These are phyloP conservation scores for Emericellopsis terricola DNA, from an alignment of 495 filamentous ascomycete species.

Conservation along the genomic window DNA sequence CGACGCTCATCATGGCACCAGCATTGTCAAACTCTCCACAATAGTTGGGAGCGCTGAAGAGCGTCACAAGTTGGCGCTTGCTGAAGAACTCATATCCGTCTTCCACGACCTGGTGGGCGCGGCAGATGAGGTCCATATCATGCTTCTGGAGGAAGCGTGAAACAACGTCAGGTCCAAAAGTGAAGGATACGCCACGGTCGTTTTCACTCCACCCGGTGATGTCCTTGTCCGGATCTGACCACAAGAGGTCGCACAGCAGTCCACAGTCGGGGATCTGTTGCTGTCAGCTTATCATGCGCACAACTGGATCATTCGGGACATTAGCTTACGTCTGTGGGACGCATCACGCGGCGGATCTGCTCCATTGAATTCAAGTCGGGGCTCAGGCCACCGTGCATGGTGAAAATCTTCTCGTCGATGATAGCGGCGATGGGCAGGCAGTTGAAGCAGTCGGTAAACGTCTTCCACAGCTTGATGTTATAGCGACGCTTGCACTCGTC, in stretches of 20 bases:
- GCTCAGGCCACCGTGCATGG: constrained; percentile 96
- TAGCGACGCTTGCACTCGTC: constrained; percentile 98
- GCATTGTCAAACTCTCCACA: constrained; percentile 99
- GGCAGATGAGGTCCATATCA: constrained; percentile 98
- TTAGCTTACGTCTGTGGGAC: constrained; percentile 83
- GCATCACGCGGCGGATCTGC: constrained; percentile 97
- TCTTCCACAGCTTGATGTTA: constrained; percentile 99
- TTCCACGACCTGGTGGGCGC: constrained; percentile 96
- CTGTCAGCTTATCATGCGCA: constrained; percentile 10
- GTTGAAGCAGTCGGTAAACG: constrained; percentile 99
- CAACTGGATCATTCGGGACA: constrained; percentile 4
- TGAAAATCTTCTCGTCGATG: constrained; percentile 99
- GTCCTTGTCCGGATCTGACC: constrained; percentile 98
- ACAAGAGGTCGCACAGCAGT: constrained; percentile 89
- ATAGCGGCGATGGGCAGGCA: constrained; percentile 98
- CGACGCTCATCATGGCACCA: constrained; percentile 99
- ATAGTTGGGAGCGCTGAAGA: constrained; percentile 98
- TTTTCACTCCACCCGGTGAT: constrained; percentile 99
- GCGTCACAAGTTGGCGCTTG: constrained; percentile 89
- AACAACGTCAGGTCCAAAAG: constrained; percentile 96
- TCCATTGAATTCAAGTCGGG: constrained; percentile 99
- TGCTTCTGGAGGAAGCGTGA: constrained; percentile 98
- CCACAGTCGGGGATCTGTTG: constrained; percentile 92
- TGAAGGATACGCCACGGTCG: constrained; percentile 96
- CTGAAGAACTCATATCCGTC: constrained; percentile 99